These are phyloP conservation scores for Fennellomyces sp. DNA, from an alignment of 371 early-diverging fungal species.

Conservation along the genomic window DNA sequence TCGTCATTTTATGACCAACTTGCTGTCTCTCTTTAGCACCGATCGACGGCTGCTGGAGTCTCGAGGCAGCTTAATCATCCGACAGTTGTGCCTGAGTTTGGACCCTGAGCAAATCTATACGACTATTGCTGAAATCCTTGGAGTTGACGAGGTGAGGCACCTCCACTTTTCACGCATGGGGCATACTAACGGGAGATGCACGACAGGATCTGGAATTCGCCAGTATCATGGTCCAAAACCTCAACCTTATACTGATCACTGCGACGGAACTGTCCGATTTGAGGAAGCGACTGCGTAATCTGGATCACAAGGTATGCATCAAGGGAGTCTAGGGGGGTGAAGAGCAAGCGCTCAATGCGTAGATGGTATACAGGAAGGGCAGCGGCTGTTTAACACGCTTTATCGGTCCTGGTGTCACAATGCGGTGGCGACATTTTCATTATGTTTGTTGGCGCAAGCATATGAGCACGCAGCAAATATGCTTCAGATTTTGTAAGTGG, in stretches of 20 bases:
- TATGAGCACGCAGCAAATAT: conserved; percentile 86
- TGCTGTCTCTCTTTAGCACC: conserved; percentile 80
- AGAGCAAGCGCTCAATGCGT: not conserved
- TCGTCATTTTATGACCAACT: conserved; percentile 73
- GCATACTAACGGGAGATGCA: not conserved
- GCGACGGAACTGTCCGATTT: conserved; percentile 84
- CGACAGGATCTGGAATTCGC: conserved; percentile 80
- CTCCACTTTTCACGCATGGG: too few species aligned
- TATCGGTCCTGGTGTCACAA: conserved; percentile 93
- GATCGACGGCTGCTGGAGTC: conserved; percentile 84
- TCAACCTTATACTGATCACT: conserved; percentile 90
- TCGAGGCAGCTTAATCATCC: conserved; percentile 84
- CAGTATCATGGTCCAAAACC: conserved; percentile 89
- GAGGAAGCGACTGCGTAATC: conserved; percentile 68
- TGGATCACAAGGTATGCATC: conserved; percentile 59
- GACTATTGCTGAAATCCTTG: conserved; percentile 80
- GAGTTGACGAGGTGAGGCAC: conserved; percentile 60
- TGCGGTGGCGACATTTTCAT: conserved; percentile 84
- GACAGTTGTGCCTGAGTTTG: conserved; percentile 85
- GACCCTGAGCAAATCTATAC: conserved; percentile 88
- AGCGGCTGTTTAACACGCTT: conserved; percentile 74
- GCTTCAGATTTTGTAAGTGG: conserved; percentile 71
- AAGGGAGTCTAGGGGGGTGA: not conserved
- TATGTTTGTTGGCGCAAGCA: conserved; percentile 88
- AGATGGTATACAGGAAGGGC: conserved; percentile 49